phyloP scores from a whole-genome alignment of 768 basidiomycete species.

The Scleroderma bovista region DNA sequence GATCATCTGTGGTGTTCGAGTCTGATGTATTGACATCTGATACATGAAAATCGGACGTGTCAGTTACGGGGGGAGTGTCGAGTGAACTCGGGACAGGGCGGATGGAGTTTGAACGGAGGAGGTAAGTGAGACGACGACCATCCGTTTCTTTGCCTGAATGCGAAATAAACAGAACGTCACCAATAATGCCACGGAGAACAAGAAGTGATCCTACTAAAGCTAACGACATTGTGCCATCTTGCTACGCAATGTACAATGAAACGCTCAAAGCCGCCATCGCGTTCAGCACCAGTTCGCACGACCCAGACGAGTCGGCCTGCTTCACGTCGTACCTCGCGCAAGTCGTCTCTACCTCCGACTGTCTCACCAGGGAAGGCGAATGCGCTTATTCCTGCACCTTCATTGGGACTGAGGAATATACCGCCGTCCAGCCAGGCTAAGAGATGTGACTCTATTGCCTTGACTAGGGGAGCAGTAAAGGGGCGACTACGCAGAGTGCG shows the following conservation, averaged over 20 bases:
- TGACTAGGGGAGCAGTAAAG: slow-evolving; percentile 52
- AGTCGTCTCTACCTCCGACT: slow-evolving; percentile 46
- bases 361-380: slow-evolving; percentile 36
- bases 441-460: slow-evolving; percentile 63
- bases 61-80: slow-evolving; percentile 72
- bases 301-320: slow-evolving; percentile 69
- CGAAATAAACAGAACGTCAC: background rate
- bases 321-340: slow-evolving; percentile 63
- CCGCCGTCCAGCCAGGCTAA: slow-evolving; percentile 60
- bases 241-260: slow-evolving; percentile 83
- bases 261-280: slow-evolving; percentile 67
- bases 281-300: slow-evolving; percentile 26
- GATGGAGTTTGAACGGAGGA: slow-evolving; percentile 71
- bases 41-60: slow-evolving; percentile 51
- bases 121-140: slow-evolving; percentile 65
- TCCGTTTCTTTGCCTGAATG: slow-evolving; percentile 39
- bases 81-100: slow-evolving; percentile 50
- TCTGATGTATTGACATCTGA: slow-evolving; percentile 41
- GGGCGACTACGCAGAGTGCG: slow-evolving; percentile 53
- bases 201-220: slow-evolving; percentile 64
- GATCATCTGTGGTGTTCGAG: slow-evolving; percentile 16
- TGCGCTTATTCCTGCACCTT: slow-evolving; percentile 15
- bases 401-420: slow-evolving; percentile 50
- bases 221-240: slow-evolving; percentile 72
- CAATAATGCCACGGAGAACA: background rate